These are phyloP conservation scores for Leccinum cinnamomeum DNA, from an alignment of 1,284 basidiomycete species.

Conservation along the genomic window DNA sequence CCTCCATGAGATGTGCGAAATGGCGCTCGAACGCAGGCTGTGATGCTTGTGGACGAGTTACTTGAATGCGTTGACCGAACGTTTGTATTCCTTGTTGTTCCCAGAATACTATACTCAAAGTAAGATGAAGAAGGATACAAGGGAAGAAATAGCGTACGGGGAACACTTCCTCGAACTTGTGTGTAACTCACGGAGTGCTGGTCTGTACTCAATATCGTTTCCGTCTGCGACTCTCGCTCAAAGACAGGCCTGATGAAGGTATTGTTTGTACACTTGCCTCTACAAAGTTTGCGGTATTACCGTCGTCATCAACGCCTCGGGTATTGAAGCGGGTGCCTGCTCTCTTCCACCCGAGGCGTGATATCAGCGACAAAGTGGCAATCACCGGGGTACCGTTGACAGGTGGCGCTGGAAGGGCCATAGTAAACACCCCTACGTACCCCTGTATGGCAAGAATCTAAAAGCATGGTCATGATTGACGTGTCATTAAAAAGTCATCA, in stretches of 20 bases:
- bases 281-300: constrained; percentile 96
- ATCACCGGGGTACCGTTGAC: constrained; percentile 64
- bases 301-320: constrained; percentile 96
- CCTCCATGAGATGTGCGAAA: constrained; percentile 81
- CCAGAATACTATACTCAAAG: constrained; percentile 79
- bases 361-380: constrained; percentile 78
- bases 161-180: constrained; percentile 93
- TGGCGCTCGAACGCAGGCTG: constrained; percentile 97
- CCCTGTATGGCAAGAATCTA: constrained; percentile 93
- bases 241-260: constrained; percentile 2
- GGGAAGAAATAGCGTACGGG: constrained; percentile 56
- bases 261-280: constrained; percentile 56
- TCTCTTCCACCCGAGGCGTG: constrained; percentile 89
- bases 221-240: constrained; percentile 58
- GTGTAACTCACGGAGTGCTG: constrained; percentile 86
- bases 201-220: constrained; percentile 85
- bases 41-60: constrained; percentile 92
- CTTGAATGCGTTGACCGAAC: constrained; percentile 87
- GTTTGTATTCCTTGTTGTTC: constrained; percentile 94
- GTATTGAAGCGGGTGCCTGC: constrained; percentile 98
- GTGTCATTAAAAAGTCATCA: constrained; percentile 32
- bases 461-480: constrained; percentile 15
- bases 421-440: constrained; percentile 74
- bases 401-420: constrained; percentile 71
- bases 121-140: constrained; percentile 17